phyloP scores from a whole-genome alignment of 352 stramenopile genomes.

The Globisporangium sylvaticum region DNA sequence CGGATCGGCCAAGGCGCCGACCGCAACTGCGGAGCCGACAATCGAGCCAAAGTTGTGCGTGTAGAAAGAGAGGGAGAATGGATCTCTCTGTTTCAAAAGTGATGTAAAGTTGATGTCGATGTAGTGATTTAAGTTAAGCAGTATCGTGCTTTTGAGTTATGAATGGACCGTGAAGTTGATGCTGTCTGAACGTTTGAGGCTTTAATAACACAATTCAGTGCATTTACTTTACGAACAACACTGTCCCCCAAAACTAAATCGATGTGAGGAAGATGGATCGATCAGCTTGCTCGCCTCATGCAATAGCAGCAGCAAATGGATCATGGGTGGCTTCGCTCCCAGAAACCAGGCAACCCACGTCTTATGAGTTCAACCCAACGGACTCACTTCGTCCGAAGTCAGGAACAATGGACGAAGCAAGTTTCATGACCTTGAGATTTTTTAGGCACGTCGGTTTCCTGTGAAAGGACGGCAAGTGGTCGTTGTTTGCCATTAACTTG shows the following conservation, averaged over 20 bases:
- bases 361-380: not conserved
- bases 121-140: constrained; percentile 7
- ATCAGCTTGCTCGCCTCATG: not conserved
- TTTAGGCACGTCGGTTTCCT: too few species aligned
- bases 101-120: not conserved
- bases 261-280: not conserved
- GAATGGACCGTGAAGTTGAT: not conserved
- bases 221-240: not conserved
- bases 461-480: too few species aligned
- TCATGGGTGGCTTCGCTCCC: not conserved
- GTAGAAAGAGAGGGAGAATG: constrained; percentile 8
- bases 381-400: not conserved
- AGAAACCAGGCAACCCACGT: not conserved
- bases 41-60: constrained; percentile 14
- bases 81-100: not conserved
- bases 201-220: not conserved
- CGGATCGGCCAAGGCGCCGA: not conserved
- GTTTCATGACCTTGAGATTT: not conserved
- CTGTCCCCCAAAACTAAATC: not conserved
- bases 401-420: not conserved
- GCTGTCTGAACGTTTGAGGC: not conserved
- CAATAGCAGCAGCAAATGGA: not conserved
- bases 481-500: too few species aligned
- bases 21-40: not conserved
- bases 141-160: not conserved